Conservation (phyloP, 1,139 yeast species). For the Blastobotrys petasosporus region DNA sequence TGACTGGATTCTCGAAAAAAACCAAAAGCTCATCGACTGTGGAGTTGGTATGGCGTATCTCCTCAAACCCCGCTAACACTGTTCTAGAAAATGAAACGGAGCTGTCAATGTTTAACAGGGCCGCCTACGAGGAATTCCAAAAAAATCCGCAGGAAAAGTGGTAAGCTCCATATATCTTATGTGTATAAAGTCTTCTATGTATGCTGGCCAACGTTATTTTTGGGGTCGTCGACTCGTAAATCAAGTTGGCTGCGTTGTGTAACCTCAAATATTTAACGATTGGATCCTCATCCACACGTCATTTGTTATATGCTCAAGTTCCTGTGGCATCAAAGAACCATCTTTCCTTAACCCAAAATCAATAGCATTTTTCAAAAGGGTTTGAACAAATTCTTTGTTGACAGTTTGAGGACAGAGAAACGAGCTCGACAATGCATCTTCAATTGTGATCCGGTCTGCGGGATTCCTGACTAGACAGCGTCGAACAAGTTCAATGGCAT, state of each 20-base stretch:
- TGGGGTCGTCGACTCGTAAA: too few species aligned
- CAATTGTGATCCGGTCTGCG: conserved; percentile 56
- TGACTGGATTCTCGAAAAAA: conserved; percentile 56
- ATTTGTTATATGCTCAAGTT: conserved; percentile 43
- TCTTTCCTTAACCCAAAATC: conserved; percentile 52
- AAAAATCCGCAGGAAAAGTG: conserved; percentile 87
- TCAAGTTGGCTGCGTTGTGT: neutral
- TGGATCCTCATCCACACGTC: conserved; percentile 44
- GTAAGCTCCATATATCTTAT: conserved; percentile 44
- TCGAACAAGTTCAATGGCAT: conserved; percentile 66
- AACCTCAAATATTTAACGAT: conserved; percentile 12
- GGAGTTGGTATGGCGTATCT: conserved; percentile 39
- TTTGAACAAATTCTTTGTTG: conserved; percentile 59
- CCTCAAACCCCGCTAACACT: neutral
- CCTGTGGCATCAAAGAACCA: conserved; percentile 36
- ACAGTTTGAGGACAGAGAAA: conserved; percentile 75
- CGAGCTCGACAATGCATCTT: conserved; percentile 47
- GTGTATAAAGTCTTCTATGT: too few species aligned
- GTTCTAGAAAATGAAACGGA: conserved; percentile 79
- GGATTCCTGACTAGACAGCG: conserved; percentile 74
- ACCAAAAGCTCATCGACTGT: conserved; percentile 50
- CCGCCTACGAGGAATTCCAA: conserved; percentile 62
- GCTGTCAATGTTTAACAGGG: conserved; percentile 64
- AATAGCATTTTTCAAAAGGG: conserved; percentile 70
- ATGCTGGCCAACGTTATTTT: too few species aligned